phyloP scores from a whole-genome alignment of 495 filamentous ascomycete species.

The Talaromyces thailandensis region DNA sequence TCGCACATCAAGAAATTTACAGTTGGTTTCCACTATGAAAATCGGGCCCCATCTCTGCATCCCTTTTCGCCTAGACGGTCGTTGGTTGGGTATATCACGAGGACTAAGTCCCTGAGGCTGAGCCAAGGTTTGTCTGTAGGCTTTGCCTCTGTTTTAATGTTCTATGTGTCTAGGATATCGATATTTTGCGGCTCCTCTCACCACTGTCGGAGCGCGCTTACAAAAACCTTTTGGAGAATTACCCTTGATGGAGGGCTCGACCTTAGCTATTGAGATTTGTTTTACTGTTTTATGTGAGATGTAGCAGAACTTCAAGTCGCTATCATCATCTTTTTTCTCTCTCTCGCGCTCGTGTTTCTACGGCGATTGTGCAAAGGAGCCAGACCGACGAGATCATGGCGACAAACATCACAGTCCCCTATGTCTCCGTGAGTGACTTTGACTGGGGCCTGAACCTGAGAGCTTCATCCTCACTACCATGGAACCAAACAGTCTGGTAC shows the following conservation, averaged over 20 bases:
- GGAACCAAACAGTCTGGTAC: slow-evolving; percentile 9
- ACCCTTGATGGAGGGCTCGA: background rate
- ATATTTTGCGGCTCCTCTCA: background rate
- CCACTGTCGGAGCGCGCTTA: background rate
- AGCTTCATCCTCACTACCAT: background rate
- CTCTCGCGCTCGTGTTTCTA: background rate
- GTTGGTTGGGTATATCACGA: background rate
- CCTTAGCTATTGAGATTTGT: background rate
- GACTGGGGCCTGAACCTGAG: background rate
- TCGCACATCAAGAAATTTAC: no score
- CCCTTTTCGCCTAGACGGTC: background rate
- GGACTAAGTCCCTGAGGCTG: background rate
- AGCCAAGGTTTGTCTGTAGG: background rate
- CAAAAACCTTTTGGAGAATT: background rate
- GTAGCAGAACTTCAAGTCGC: background rate
- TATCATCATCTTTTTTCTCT: background rate
- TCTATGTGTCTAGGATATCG: no score
- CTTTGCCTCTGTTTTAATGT: background rate
- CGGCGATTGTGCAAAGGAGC: background rate
- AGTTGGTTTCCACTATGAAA: no score
- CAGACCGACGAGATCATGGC: background rate
- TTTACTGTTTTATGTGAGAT: background rate
- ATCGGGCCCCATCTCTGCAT: background rate
- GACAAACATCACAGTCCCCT: slow-evolving; percentile 7
- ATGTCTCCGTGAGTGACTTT: slow-evolving; percentile 5